These are phyloP conservation scores for Vachellia collinsii DNA, from an alignment of 306 rosid species.

Conservation along the genomic window DNA sequence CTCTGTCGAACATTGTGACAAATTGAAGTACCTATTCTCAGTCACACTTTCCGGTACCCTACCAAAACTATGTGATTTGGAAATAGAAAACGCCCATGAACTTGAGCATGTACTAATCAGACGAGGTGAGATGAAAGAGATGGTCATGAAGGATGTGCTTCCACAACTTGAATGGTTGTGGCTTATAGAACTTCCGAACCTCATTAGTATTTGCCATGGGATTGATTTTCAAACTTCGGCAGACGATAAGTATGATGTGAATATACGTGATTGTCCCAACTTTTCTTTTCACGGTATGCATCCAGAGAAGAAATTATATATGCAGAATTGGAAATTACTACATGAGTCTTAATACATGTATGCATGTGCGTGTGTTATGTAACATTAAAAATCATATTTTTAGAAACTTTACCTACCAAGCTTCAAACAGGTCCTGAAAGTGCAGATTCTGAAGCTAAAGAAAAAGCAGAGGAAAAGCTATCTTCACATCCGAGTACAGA, in stretches of 20 bases:
- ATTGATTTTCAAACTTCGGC: not conserved
- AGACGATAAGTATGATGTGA: no score
- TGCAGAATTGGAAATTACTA: no score
- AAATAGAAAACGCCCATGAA: fast-evolving
- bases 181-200: not conserved
- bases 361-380: no score
- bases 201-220: not conserved
- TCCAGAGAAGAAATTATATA: not conserved
- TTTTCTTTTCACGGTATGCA: not conserved
- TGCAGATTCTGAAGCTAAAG: no score
- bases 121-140: not conserved
- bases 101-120: not conserved
- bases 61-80: not conserved
- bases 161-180: fast-evolving
- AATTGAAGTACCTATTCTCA: not conserved
- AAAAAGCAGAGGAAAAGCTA: no score
- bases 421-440: no score
- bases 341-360: no score
- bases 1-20: not conserved
- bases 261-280: not conserved
- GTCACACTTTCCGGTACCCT: not conserved
- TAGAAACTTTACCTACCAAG: no score
- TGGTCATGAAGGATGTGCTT: not conserved
- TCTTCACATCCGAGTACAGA: no score
- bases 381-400: no score